These are phyloP conservation scores for Jacaranda copaia DNA, from an alignment of 257 asterid species.

Conservation along the genomic window DNA sequence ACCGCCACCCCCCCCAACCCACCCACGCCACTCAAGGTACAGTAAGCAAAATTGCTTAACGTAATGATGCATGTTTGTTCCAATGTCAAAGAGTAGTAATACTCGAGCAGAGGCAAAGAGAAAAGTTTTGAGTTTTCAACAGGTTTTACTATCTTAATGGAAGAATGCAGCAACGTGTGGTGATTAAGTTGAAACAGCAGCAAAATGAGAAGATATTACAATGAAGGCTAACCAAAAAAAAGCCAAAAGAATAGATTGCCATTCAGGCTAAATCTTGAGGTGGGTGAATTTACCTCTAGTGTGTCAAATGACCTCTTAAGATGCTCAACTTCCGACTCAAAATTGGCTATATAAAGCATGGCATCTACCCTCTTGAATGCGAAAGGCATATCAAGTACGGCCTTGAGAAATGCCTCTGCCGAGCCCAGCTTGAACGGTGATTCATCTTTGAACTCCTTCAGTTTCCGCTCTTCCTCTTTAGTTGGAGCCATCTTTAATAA, in stretches of 20 bases:
- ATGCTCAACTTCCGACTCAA: conserved; percentile 73
- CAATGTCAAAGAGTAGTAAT: no score
- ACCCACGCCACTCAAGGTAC: no score
- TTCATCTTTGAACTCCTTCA: conserved; percentile 65
- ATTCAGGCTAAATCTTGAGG: not conserved
- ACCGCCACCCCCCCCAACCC: no score
- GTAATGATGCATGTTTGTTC: no score
- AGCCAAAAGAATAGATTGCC: not conserved
- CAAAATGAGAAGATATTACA: not conserved
- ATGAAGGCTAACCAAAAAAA: not conserved
- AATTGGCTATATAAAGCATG: conserved; percentile 72
- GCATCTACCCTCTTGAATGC: conserved; percentile 88
- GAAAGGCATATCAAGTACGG: conserved; percentile 71
- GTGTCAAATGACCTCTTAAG: conserved; percentile 76
- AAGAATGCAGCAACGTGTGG: no score
- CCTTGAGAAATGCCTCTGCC: conserved; percentile 83
- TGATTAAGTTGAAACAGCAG: not conserved
- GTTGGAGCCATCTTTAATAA: conserved; percentile 87
- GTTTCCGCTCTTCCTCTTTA: conserved; percentile 69
- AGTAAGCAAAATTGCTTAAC: no score
- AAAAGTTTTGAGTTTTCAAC: no score
- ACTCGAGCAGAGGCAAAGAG: no score
- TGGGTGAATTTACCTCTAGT: conserved; percentile 62
- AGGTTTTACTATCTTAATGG: no score
- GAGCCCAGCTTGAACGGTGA: conserved; percentile 66